These are phyloP conservation scores for Arabis hirsuta DNA, from an alignment of 345 rosid species.

Conservation along the genomic window DNA sequence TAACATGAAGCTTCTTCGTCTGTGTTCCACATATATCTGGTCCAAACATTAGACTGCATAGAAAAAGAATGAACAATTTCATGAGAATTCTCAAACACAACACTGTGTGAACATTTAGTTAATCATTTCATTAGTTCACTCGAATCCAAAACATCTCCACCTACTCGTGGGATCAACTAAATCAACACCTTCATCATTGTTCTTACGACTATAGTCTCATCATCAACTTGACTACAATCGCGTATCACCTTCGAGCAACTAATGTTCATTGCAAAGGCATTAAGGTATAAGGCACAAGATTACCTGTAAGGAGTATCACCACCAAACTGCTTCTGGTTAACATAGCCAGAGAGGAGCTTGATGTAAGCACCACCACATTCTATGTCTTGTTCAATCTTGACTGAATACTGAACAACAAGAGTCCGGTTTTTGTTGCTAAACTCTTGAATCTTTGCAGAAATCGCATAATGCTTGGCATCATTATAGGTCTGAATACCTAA, in stretches of 20 bases:
- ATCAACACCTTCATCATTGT: slow-evolving; percentile 9
- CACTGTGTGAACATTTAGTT: background rate
- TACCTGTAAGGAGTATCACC: slow-evolving; percentile 99
- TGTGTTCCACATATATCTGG: slow-evolving; percentile 95
- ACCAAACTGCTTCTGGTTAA: slow-evolving; percentile 96
- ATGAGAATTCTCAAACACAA: slow-evolving; percentile 11
- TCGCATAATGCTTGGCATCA: slow-evolving; percentile 86
- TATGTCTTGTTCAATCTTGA: slow-evolving; percentile 87
- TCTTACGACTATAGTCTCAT: slow-evolving; percentile 10
- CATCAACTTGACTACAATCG: slow-evolving; percentile 12
- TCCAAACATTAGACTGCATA: slow-evolving; percentile 93
- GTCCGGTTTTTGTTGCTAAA: slow-evolving; percentile 86
- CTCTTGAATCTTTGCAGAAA: slow-evolving; percentile 90
- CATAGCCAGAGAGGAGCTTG: slow-evolving; percentile 92
- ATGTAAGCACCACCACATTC: slow-evolving; percentile 98
- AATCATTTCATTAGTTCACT: slow-evolving; percentile 4
- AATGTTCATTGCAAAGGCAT: background rate
- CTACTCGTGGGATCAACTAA: background rate
- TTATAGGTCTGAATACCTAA: slow-evolving; percentile 84
- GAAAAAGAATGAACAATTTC: slow-evolving; percentile 3
- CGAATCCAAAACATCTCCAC: background rate
- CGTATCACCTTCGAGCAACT: slow-evolving; percentile 1
- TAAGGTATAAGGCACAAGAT: slow-evolving; percentile 6
- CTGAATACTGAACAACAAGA: slow-evolving; percentile 84
- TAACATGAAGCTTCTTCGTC: slow-evolving; percentile 87